A percentile compares a stretch with the other conserved stretches of the same genome.
Conservation (phyloP, 305 asterid species). For the Solanum hybrid region DNA sequence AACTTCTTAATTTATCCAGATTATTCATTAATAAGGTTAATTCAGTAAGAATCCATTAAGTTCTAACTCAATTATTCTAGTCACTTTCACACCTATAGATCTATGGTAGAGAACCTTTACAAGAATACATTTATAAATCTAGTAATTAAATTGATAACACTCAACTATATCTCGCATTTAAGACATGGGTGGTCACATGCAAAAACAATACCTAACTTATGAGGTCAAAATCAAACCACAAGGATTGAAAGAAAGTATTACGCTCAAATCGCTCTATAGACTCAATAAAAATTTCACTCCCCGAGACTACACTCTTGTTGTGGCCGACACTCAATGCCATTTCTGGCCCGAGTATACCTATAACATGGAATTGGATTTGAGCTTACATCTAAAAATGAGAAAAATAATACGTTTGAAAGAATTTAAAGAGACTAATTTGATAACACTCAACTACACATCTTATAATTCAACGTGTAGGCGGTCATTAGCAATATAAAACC, state of each 20-base stretch:
- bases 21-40: no score
- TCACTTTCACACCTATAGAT: no score
- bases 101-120: no score
- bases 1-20: not conserved
- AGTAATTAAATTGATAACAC: no score
- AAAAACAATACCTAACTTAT: not conserved
- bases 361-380: not conserved
- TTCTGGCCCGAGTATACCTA: not conserved
- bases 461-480: not conserved
- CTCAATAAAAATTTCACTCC: not conserved
- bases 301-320: not conserved
- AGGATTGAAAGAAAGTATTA: not conserved
- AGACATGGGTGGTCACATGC: not conserved
- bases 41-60: not conserved
- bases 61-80: not conserved
- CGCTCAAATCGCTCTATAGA: not conserved
- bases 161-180: no score
- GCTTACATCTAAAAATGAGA: not conserved
- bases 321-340: not conserved
- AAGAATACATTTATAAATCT: no score
- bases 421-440: not conserved
- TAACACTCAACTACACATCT: not conserved
- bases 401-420: not conserved
- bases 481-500: not conserved
- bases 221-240: not conserved